Evolutionary conservation across 2,329 filamentous ascomycete genomes (phyloP).

Genomic region (Clarireedia homoeocarpa): DNA sequence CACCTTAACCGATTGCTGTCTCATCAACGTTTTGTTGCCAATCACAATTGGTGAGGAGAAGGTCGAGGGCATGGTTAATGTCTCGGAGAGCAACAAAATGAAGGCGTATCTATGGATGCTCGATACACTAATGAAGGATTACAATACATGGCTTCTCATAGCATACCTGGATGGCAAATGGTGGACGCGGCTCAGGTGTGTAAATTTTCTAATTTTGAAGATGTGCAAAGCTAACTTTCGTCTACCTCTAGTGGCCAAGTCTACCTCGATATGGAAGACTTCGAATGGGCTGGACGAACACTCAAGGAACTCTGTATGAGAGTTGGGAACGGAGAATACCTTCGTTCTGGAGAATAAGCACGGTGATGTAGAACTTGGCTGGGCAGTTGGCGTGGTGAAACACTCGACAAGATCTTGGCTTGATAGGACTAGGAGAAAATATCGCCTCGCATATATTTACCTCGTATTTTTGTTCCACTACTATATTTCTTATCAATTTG

Average conservation of each 20-base stretch:
- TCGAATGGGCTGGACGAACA: slow-evolving; percentile 53
- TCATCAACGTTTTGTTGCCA: slow-evolving; percentile 70
- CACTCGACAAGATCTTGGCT: not conserved
- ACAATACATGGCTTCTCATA: slow-evolving; percentile 63
- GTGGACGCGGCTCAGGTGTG: slow-evolving; percentile 54
- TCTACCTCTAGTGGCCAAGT: slow-evolving; percentile 59
- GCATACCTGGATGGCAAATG: slow-evolving; percentile 52
- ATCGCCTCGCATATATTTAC: too few species aligned
- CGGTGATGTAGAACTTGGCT: not conserved
- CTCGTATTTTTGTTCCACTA: too few species aligned
- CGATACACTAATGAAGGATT: slow-evolving; percentile 44
- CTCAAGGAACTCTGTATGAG: slow-evolving; percentile 41
- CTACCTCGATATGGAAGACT: slow-evolving; percentile 75
- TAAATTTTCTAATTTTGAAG: not conserved
- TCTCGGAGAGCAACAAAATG: slow-evolving; percentile 31
- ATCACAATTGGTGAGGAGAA: slow-evolving; percentile 33
- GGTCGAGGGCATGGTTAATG: slow-evolving; percentile 16
- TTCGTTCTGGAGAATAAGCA: slow-evolving; percentile 1
- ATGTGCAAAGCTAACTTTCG: not conserved
- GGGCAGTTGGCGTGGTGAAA: not conserved
- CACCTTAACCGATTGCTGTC: slow-evolving; percentile 57
- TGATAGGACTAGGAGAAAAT: not conserved
- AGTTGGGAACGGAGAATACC: slow-evolving; percentile 35
- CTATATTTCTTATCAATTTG: too few species aligned
- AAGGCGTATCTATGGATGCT: slow-evolving; percentile 51